Evolutionary conservation across 129 eudicot species (phyloP), one percentile per base, ranked within the genome.

Genomic region (Artemisia tridentata): DNA sequence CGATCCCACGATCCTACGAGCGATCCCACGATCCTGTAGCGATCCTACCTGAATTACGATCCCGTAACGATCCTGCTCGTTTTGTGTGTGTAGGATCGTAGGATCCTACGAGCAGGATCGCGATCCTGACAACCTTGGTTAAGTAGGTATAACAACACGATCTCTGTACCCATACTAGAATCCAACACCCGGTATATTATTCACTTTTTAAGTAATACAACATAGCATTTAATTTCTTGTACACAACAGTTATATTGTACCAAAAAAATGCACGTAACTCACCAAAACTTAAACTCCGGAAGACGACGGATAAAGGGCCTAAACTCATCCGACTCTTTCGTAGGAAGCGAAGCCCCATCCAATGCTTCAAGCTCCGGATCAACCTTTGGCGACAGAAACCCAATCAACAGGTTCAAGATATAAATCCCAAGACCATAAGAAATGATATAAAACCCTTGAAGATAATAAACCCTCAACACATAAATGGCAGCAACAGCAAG

Each of bases 241-340:
- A 38, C 7, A 38, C 45, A 15, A 20, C 11, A 46, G 50, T 31
- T 10, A 7, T 16, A 12, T 16, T 18, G 57, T 16, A 46, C 46
- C 23, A 69, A 16, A 38, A 46, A 19, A 12, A 6, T 14, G 31
- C 3, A 13, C 31, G 27, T 52, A 48, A 68, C 78, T 83, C 69
- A 86, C 91, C 91, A 86, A 59, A 86, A 83, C 76, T 83, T 83
- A 61, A 86, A 86, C 74, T 86, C 91, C 2, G 88, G 91, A 61
- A 86, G 82, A 11, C 91, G 86, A 31, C 91, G 81, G 6, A 83
- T 81, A 73, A 86, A 86, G 21, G 91, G 91, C 84, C 81, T 80
- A 68, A 80, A 86, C 48, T 86, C 91, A 69, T 83, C 88, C 5
- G 86, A 70, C 14, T 67, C 91, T 79, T 83, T 86, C 7, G 86